A percentile compares a stretch with the other conserved stretches of the same genome.
Conservation (phyloP, 1,284 basidiomycete species). For the Leucocoprinus gongylophorus region DNA sequence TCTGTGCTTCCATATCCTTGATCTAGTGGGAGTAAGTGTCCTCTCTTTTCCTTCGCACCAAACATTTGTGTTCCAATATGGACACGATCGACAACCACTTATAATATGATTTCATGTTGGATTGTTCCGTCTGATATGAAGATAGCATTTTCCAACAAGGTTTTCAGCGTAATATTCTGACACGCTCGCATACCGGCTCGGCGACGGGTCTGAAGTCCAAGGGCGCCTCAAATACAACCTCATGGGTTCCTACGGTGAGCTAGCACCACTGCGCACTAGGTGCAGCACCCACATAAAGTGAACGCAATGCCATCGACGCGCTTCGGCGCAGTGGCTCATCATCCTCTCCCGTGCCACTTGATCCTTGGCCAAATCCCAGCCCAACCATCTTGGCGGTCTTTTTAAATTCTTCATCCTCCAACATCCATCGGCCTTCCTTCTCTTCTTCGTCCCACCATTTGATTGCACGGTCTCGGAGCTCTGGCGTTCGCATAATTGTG, state of each 20-base stretch:
- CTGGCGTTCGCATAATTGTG: conserved; percentile 47
- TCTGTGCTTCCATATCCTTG: no score
- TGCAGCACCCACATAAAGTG: conserved; percentile 6
- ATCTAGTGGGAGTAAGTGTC: no score
- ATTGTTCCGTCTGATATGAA: no score
- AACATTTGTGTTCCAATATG: no score
- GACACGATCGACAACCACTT: no score
- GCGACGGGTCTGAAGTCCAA: no score
- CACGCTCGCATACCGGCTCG: no score
- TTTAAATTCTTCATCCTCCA: conserved; percentile 41
- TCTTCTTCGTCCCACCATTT: conserved; percentile 54
- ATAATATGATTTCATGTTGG: no score
- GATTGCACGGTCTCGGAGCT: conserved; percentile 37
- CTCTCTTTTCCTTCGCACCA: no score
- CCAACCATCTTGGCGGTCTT: conserved; percentile 41
- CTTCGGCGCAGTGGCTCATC: conserved; percentile 9
- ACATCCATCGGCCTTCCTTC: conserved; percentile 41
- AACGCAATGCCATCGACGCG: conserved; percentile 5
- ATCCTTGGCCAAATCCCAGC: conserved; percentile 26
- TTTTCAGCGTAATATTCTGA: no score
- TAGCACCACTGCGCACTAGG: conserved; percentile 10
- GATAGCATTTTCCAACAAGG: no score
- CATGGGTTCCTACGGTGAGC: neutral
- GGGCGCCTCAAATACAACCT: no score
- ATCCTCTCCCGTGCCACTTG: conserved; percentile 10